Evolutionary conservation across 352 stramenopile species (phyloP).

Genomic region (Phytophthora colocasiae): DNA sequence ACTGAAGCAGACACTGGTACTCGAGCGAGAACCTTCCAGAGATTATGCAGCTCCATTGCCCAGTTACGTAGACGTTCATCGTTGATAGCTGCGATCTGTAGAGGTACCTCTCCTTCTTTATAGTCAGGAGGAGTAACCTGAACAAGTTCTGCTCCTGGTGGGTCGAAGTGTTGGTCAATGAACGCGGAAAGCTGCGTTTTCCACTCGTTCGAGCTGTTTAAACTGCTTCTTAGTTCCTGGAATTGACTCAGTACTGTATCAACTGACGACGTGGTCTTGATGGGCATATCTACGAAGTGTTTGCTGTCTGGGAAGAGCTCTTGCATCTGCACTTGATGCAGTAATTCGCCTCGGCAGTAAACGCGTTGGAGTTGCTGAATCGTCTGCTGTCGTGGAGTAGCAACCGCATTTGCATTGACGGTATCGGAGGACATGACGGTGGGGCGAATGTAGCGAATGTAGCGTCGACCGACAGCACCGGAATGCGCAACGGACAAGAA

Average conservation of each 20-base stretch:
- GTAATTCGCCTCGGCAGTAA: conserved; percentile 60
- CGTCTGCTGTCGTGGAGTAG: conserved; percentile 16
- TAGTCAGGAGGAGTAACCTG: conserved; percentile 53
- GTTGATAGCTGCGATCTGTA: conserved; percentile 54
- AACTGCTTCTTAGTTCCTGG: conserved; percentile 21
- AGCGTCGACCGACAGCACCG: conserved; percentile 22
- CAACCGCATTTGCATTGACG: conserved; percentile 2
- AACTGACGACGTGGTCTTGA: conserved; percentile 53
- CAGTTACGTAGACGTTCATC: conserved; percentile 57
- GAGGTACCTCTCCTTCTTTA: conserved; percentile 36
- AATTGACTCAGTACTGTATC: conserved; percentile 44
- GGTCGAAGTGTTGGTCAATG: conserved; percentile 68
- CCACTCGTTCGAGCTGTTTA: conserved; percentile 17
- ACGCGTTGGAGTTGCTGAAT: conserved; percentile 45
- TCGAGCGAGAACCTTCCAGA: conserved; percentile 80
- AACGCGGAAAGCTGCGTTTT: conserved; percentile 54
- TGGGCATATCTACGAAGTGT: conserved; percentile 91
- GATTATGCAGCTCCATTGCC: conserved; percentile 71
- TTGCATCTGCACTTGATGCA: conserved; percentile 68
- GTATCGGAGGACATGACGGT: conserved; percentile 16
- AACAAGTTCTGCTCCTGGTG: conserved; percentile 58
- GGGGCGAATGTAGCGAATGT: conserved; percentile 11
- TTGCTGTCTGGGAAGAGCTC: conserved; percentile 88
- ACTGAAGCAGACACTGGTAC: conserved; percentile 13
- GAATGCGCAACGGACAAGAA: conserved; percentile 12